Base-by-base conservation (phyloP, 176 grass and related monocot species). In the Tuctoria greenei region DNA sequence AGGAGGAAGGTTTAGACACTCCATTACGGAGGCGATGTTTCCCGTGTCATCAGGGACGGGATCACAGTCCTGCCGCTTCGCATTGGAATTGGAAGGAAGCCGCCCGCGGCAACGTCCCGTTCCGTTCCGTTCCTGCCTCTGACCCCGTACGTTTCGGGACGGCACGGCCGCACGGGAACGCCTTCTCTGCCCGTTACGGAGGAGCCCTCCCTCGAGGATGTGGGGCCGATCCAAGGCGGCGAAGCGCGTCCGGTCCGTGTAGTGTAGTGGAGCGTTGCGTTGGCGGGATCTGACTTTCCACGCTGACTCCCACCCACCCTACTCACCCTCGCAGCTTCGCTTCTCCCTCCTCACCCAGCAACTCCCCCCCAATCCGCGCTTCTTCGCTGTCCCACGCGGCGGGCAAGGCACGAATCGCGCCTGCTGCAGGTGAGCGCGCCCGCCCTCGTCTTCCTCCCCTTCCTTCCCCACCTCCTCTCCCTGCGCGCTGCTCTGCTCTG, bases 361-460 rank as follows among this genome's bases (percentile, higher is more conserved):
- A 28, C 6, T 23, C 43, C 36, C 16, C 61, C 38, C 20, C 20
- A 77, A 38, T 18, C 61, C 61, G 61, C 28, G 39, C 58, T 54
- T 42, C 58, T 54, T 42, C 61, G 12, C 8, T 45, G 5, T 25
- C 74, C 24, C 12, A 24, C 7, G 40, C 54, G 27, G 50, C 31
- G 64, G 37, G 63, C 66, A 39, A 69, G 71, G 26, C 37, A 77
- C 18, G 66, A 66, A 82, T 77, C 66, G 0, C 45, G 23, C 35
- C 62, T 24, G 61, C 74, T 11, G 38, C 79, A 57, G 85, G 85
- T 86, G 79, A 86, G 72, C 66, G 28, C 54, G 23, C 18, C 54
- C 15, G 17, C 24, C 31, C 7, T 44, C 10, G 8, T 39, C 27
- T 12, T 17, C 7, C 9, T 20, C 26, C 38, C 15, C 18, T 5